A percentile compares a stretch with the other conserved stretches of the same genome.
These are phyloP conservation scores for Erysimum cheiranthoides DNA, from an alignment of 345 rosid species.

Conservation along the genomic window DNA sequence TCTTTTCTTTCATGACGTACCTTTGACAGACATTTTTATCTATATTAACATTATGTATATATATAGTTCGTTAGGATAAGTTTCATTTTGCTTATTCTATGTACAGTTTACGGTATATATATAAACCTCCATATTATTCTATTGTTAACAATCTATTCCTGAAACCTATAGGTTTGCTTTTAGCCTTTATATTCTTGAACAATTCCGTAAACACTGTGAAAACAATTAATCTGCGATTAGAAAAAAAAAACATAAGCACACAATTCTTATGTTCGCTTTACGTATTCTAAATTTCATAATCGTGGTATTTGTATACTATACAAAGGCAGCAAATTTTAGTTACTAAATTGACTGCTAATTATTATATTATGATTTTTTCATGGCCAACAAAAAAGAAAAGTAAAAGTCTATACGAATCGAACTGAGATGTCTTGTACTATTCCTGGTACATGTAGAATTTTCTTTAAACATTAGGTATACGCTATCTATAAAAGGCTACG, in stretches of 20 bases:
- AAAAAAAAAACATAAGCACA: background rate
- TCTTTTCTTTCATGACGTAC: slow-evolving; percentile 8
- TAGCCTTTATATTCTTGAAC: too few relatives aligned
- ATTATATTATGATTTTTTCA: background rate
- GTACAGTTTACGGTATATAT: too few relatives aligned
- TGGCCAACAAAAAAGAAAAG: slow-evolving; percentile 8
- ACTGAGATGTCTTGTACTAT: background rate
- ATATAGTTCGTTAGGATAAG: too few relatives aligned
- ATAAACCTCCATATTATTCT: too few relatives aligned
- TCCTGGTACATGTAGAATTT: slow-evolving; percentile 14
- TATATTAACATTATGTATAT: too few relatives aligned
- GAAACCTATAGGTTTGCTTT: too few relatives aligned
- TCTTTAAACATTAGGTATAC: slow-evolving; percentile 11
- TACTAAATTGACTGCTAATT: background rate
- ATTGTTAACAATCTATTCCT: too few relatives aligned
- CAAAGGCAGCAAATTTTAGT: background rate
- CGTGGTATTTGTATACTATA: slow-evolving; percentile 9
- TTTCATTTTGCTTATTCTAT: too few relatives aligned
- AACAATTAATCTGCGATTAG: background rate
- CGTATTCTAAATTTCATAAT: slow-evolving; percentile 8
- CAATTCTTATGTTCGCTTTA: background rate
- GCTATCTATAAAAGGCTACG: slow-evolving; percentile 36
- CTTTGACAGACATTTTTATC: background rate
- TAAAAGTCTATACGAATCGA: slow-evolving; percentile 1
- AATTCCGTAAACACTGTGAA: too few relatives aligned